Percentiles rank a stretch among this genome's conserved stretches.
Conservation (phyloP, 2,329 filamentous ascomycete species). For the Exophiala calicioides region DNA sequence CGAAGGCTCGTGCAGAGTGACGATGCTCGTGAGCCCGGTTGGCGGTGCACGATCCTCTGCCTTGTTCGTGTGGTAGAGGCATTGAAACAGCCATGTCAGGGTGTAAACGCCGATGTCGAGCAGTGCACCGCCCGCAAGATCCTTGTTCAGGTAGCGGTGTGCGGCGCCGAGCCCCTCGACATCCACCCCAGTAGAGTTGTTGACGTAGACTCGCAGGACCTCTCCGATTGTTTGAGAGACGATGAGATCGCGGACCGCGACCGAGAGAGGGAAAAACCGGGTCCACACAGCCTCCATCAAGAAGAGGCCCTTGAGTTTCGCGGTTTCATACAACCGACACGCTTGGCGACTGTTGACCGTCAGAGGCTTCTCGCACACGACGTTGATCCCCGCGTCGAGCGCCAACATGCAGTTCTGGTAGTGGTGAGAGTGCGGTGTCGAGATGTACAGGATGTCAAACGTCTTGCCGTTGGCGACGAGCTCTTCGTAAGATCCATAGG, state of each 20-base stretch:
- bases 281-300: conserved; percentile 91
- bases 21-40: conserved; percentile 50
- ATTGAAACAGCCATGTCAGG: conserved; percentile 77
- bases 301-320: conserved; percentile 70
- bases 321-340: conserved; percentile 69
- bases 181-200: conserved; percentile 17
- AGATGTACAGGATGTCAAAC: conserved; percentile 77
- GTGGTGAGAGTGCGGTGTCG: conserved; percentile 89
- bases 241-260: conserved; percentile 67
- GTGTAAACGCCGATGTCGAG: conserved; percentile 73
- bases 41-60: conserved; percentile 40
- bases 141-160: conserved; percentile 42
- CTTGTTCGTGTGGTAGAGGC: conserved; percentile 60
- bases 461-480: conserved; percentile 70
- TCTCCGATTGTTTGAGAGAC: conserved; percentile 55
- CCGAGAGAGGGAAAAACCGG: conserved; percentile 79
- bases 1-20: conserved; percentile 31
- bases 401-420: conserved; percentile 86
- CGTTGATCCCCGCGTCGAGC: conserved; percentile 79
- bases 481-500: conserved; percentile 79
- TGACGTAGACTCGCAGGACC: conserved; percentile 51
- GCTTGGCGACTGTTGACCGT: conserved; percentile 80
- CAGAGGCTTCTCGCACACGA: conserved; percentile 87
- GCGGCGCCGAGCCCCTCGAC: conserved; percentile 29
- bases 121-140: conserved; percentile 47